Conservation (phyloP, 768 basidiomycete species). For the Rhodosporidiobolus sp. region DNA sequence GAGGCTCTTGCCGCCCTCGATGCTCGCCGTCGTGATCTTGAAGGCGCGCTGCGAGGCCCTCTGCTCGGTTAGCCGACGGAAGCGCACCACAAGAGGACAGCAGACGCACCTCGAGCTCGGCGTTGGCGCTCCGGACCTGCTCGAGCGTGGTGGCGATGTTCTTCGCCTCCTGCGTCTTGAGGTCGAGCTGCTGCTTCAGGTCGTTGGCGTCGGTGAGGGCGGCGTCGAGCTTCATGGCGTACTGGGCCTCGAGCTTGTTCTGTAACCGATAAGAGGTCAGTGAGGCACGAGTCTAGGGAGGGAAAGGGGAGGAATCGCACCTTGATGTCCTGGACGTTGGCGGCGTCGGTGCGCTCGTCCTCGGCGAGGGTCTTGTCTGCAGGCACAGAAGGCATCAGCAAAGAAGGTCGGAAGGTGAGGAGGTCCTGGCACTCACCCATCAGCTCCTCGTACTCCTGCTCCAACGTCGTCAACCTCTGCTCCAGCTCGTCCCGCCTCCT, state of each 20-base stretch:
- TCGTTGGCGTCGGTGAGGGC: conserved; percentile 78
- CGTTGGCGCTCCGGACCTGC: conserved; percentile 90
- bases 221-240: conserved; percentile 85
- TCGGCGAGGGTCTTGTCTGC: conserved; percentile 88
- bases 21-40: conserved; percentile 92
- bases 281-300: background rate
- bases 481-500: conserved; percentile 86
- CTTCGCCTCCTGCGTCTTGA: conserved; percentile 76
- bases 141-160: conserved; percentile 81
- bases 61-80: conserved; percentile 1
- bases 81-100: background rate
- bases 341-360: conserved; percentile 78
- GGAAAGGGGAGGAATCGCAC: conserved; percentile 51
- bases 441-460: conserved; percentile 94
- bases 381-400: background rate
- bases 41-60: conserved; percentile 71
- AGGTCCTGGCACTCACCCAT: conserved; percentile 61
- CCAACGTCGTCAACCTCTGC: conserved; percentile 69
- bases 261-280: conserved; percentile 47
- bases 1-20: conserved; percentile 93
- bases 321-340: conserved; percentile 88
- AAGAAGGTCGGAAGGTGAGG: too few relatives aligned
- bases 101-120: conserved; percentile 87
- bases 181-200: conserved; percentile 84
- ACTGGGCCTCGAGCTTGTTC: conserved; percentile 92